These are phyloP conservation scores for Fusarium illudens DNA, from an alignment of 2,329 filamentous ascomycete species.

Conservation along the genomic window DNA sequence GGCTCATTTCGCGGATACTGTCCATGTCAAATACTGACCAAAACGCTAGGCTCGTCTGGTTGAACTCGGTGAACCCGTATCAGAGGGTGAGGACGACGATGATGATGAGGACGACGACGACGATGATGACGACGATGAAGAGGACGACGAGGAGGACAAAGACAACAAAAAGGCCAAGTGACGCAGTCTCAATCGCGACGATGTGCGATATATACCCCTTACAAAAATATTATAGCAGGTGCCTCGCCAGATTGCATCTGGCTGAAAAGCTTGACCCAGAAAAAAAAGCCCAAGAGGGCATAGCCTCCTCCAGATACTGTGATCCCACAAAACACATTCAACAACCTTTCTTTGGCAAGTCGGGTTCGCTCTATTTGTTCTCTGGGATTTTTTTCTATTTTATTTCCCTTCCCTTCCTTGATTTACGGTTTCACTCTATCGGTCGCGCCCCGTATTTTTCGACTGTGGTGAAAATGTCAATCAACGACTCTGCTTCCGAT, in stretches of 20 bases:
- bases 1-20: background rate
- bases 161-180: background rate
- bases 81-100: constrained; percentile 75
- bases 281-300: constrained; percentile 41
- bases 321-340: constrained; percentile 43
- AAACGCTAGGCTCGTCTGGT: constrained; percentile 64
- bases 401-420: background rate
- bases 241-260: constrained; percentile 44
- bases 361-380: constrained; percentile 12
- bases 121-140: background rate
- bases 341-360: constrained; percentile 24
- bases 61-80: constrained; percentile 74
- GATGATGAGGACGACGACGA: constrained; percentile 27
- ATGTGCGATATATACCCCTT: constrained; percentile 40
- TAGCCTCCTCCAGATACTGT: constrained; percentile 49
- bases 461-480: constrained; percentile 38
- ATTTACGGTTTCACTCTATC: constrained; percentile 49
- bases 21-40: constrained; percentile 9
- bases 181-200: background rate
- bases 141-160: constrained; percentile 3
- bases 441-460: constrained; percentile 49
- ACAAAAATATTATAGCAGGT: constrained; percentile 41
- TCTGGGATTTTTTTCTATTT: background rate
- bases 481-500: constrained; percentile 46
- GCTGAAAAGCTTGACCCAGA: constrained; percentile 26